phyloP scores from a whole-genome alignment of 805 yeast species.

The Starmerella bacillaris region DNA sequence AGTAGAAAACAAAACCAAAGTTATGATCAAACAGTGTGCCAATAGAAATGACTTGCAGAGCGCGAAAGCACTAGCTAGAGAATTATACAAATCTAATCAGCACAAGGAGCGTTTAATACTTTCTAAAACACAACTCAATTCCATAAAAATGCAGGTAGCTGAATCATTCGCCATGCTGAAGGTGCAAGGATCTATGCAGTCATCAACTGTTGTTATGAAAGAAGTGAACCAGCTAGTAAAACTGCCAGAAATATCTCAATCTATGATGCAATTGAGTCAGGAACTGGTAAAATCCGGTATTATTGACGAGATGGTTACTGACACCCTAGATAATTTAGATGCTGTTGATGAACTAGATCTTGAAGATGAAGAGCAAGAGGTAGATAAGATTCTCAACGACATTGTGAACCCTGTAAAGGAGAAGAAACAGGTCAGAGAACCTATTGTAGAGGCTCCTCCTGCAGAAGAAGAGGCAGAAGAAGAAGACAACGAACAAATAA shows the following conservation, averaged over 20 bases:
- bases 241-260: slow-evolving; percentile 60
- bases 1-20: slow-evolving; percentile 57
- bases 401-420: slow-evolving; percentile 24
- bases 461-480: slow-evolving; percentile 21
- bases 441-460: slow-evolving; percentile 6
- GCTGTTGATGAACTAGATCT: slow-evolving; percentile 40
- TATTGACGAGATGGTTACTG: slow-evolving; percentile 90
- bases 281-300: slow-evolving; percentile 56
- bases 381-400: slow-evolving; percentile 24
- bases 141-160: slow-evolving; percentile 72
- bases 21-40: slow-evolving; percentile 54
- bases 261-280: slow-evolving; percentile 71
- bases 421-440: not conserved
- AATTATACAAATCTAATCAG: slow-evolving; percentile 51
- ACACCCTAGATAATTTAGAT: slow-evolving; percentile 53
- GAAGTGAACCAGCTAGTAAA: slow-evolving; percentile 67
- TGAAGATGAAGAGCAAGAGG: slow-evolving; percentile 23
- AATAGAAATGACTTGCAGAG: slow-evolving; percentile 58
- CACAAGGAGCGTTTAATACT: slow-evolving; percentile 58
- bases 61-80: slow-evolving; percentile 67
- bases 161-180: slow-evolving; percentile 80
- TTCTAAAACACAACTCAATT: slow-evolving; percentile 70
- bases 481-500: slow-evolving; percentile 49
- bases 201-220: slow-evolving; percentile 65
- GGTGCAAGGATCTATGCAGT: slow-evolving; percentile 61